These are phyloP conservation scores for Pichia occidentalis DNA, from an alignment of 805 yeast genomes.

Conservation along the genomic window DNA sequence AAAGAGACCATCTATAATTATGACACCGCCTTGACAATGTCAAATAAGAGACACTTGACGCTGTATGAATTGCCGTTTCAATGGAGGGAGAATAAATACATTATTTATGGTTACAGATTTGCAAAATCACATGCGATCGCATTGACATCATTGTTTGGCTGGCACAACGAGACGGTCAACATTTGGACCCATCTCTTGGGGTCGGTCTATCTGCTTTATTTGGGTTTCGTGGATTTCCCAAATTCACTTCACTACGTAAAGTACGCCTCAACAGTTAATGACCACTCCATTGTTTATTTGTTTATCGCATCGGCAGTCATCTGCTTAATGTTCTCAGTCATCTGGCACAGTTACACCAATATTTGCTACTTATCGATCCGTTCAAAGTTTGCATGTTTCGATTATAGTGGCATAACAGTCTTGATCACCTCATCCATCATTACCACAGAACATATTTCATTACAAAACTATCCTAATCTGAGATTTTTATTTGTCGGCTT, in stretches of 20 bases:
- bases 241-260: constrained; percentile 42
- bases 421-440: constrained; percentile 84
- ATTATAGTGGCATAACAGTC: constrained; percentile 89
- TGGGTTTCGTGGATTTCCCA: constrained; percentile 61
- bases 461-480: constrained; percentile 50
- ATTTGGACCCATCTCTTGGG: constrained; percentile 91
- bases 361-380: constrained; percentile 59
- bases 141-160: constrained; percentile 47
- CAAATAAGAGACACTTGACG: constrained; percentile 48
- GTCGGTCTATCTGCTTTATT: constrained; percentile 46
- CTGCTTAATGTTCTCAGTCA: constrained; percentile 70
- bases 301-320: constrained; percentile 68
- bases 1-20: constrained; percentile 39
- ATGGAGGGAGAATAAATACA: constrained; percentile 89
- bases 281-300: constrained; percentile 49
- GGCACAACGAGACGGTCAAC: constrained; percentile 86
- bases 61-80: constrained; percentile 85
- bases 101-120: constrained; percentile 81
- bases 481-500: constrained; percentile 47
- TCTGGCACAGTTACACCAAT: constrained; percentile 90
- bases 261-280: constrained; percentile 28
- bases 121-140: constrained; percentile 56
- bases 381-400: constrained; percentile 82
- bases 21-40: constrained; percentile 38
- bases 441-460: constrained; percentile 75